Evolutionary conservation across 345 rosid species (phyloP).

Genomic region (Pistacia vera): DNA sequence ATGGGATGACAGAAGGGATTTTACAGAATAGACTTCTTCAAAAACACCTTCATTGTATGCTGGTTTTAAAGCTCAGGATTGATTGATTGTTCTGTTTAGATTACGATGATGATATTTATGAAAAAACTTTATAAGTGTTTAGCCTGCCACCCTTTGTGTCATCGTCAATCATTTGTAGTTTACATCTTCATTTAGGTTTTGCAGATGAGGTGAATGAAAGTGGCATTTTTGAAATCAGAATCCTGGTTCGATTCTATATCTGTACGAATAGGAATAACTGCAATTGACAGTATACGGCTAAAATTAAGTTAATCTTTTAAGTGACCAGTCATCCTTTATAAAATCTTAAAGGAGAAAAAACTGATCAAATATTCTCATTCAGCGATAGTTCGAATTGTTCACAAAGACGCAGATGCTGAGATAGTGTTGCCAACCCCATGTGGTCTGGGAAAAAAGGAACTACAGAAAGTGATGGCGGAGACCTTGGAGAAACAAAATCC

Average conservation of each 20-base stretch:
- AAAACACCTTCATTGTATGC: no score
- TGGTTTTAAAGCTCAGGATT: no score
- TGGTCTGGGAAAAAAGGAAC: not conserved
- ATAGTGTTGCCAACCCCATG: not conserved
- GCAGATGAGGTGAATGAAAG: not conserved
- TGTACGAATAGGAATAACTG: not conserved
- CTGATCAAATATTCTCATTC: not conserved
- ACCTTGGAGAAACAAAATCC: conserved; percentile 18
- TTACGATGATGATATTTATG: no score
- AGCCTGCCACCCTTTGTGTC: not conserved
- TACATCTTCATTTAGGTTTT: not conserved
- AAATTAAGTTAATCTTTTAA: conserved; percentile 23
- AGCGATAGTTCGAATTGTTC: conserved; percentile 3
- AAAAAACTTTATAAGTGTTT: no score
- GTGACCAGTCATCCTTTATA: conserved; percentile 17
- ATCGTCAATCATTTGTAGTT: no score
- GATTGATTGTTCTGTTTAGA: no score
- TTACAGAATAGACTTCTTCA: not conserved
- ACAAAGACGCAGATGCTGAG: conserved; percentile 29
- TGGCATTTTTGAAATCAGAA: not conserved
- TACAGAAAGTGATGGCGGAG: conserved; percentile 3
- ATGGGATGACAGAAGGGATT: not conserved
- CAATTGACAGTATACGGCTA: not conserved
- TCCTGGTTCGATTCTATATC: not conserved
- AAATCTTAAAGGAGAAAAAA: conserved; percentile 14